These are phyloP conservation scores for Arabidopsis arenosa DNA, from an alignment of 345 rosid species.

Conservation along the genomic window DNA sequence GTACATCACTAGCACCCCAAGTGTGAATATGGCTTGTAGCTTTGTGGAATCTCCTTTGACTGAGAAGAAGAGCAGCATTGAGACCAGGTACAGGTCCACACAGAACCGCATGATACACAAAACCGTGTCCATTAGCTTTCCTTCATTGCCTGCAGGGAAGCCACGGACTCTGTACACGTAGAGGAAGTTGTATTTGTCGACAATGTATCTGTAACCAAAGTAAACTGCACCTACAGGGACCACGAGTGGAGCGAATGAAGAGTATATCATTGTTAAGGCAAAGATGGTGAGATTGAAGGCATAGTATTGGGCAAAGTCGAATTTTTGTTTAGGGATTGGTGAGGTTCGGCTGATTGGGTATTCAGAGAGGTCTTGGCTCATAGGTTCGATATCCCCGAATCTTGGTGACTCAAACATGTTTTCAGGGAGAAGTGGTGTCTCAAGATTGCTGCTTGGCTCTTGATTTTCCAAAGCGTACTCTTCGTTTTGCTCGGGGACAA, in stretches of 20 bases:
- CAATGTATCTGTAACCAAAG: slow-evolving; percentile 94
- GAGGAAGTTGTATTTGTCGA: slow-evolving; percentile 94
- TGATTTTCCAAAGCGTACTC: slow-evolving; percentile 83
- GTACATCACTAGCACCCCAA: slow-evolving; percentile 81
- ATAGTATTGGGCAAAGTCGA: slow-evolving; percentile 96
- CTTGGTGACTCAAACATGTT: slow-evolving; percentile 69
- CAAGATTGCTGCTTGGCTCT: slow-evolving; percentile 59
- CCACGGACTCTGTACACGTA: slow-evolving; percentile 92
- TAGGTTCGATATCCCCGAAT: slow-evolving; percentile 50
- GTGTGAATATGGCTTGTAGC: slow-evolving; percentile 96
- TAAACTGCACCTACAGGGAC: slow-evolving; percentile 93
- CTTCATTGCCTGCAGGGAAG: slow-evolving; percentile 97
- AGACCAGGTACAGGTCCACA: slow-evolving; percentile 79
- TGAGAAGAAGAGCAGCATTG: slow-evolving; percentile 88
- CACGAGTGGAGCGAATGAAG: slow-evolving; percentile 88
- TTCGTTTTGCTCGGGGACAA: slow-evolving; percentile 89
- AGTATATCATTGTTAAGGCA: slow-evolving; percentile 90
- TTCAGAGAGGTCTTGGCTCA: slow-evolving; percentile 75
- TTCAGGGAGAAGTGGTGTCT: slow-evolving; percentile 72
- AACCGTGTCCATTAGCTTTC: slow-evolving; percentile 96
- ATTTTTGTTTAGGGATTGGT: slow-evolving; percentile 90
- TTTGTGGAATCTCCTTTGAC: slow-evolving; percentile 92
- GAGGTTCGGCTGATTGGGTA: slow-evolving; percentile 88
- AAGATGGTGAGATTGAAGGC: slow-evolving; percentile 95
- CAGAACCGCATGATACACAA: slow-evolving; percentile 83